Conservation (phyloP, 1,284 basidiomycete species). For the Volvariella volvacea region DNA sequence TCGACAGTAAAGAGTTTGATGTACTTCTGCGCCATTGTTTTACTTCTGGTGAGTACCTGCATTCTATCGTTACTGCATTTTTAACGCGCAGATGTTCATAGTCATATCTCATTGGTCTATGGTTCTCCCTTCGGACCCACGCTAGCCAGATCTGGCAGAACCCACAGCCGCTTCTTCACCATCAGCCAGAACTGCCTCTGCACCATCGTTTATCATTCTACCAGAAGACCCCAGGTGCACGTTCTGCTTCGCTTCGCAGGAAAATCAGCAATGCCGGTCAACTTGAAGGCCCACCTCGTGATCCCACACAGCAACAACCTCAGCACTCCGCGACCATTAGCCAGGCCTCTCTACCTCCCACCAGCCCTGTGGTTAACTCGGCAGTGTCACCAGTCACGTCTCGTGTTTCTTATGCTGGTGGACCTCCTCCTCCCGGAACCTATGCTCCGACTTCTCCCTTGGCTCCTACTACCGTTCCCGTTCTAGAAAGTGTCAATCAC, state of each 20-base stretch:
- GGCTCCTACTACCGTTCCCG: slow-evolving; percentile 39
- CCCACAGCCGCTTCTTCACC: slow-evolving; percentile 72
- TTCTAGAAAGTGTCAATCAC: slow-evolving; percentile 73
- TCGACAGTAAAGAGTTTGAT: slow-evolving; percentile 89
- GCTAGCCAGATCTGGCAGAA: slow-evolving; percentile 99
- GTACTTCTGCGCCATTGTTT: slow-evolving; percentile 88
- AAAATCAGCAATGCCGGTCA: slow-evolving; percentile 38
- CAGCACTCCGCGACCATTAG: slow-evolving; percentile 12
- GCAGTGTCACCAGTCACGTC: slow-evolving; percentile 30
- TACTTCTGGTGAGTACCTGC: slow-evolving; percentile 72
- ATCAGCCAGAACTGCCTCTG: slow-evolving; percentile 53
- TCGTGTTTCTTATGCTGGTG: slow-evolving; percentile 53
- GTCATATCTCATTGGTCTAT: slow-evolving; percentile 96
- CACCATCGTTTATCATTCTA: slow-evolving; percentile 69
- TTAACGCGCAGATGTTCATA: slow-evolving; percentile 22
- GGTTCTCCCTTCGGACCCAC: slow-evolving; percentile 98
- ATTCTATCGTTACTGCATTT: background rate
- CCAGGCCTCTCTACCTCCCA: slow-evolving; percentile 2
- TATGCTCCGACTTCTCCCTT: background rate
- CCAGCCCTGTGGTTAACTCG: slow-evolving; percentile 18
- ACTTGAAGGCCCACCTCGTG: slow-evolving; percentile 21
- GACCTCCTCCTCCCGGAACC: slow-evolving; percentile 32
- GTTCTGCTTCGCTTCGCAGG: slow-evolving; percentile 25
- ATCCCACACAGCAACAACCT: slow-evolving; percentile 16
- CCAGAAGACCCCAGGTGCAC: slow-evolving; percentile 37